A percentile compares a stretch with the other conserved stretches of the same genome.
Evolutionary conservation across 208 protist species (phyloP).

Genomic region (Wallacemonas sp.): DNA sequence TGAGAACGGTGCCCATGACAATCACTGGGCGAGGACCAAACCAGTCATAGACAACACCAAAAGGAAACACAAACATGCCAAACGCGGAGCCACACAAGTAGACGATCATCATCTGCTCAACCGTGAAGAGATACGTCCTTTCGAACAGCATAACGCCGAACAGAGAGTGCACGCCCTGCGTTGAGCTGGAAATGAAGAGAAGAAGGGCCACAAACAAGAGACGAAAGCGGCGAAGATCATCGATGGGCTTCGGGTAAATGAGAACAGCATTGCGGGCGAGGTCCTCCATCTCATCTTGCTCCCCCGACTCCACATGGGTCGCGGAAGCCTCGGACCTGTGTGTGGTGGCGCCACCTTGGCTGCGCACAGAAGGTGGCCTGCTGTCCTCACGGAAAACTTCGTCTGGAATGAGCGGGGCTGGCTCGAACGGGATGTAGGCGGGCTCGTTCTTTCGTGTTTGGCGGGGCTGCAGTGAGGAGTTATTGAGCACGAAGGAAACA

Average conservation of each 20-base stretch:
- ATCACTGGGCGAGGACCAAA: slow-evolving; percentile 25
- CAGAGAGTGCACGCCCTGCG: slow-evolving; percentile 27
- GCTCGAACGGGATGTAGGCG: not conserved
- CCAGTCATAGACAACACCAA: slow-evolving; percentile 42
- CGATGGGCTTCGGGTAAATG: slow-evolving; percentile 32
- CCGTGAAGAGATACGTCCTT: slow-evolving; percentile 17
- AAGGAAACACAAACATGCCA: slow-evolving; percentile 29
- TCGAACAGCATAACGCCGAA: slow-evolving; percentile 33
- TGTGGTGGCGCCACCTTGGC: not conserved
- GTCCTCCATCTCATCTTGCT: not conserved
- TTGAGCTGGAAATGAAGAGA: slow-evolving; percentile 27
- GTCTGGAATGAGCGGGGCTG: not conserved
- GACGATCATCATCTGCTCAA: slow-evolving; percentile 20
- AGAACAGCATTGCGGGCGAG: slow-evolving; percentile 15
- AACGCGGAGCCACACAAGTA: slow-evolving; percentile 25
- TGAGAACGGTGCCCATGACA: slow-evolving; percentile 11
- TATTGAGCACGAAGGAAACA: slow-evolving; percentile 1
- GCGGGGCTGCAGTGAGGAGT: not conserved
- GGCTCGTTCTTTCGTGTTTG: not conserved
- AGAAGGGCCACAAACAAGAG: slow-evolving; percentile 30
- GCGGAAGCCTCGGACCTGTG: not conserved
- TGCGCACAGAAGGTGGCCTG: too few relatives aligned
- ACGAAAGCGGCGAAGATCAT: slow-evolving; percentile 35
- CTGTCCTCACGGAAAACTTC: not conserved
- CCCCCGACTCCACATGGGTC: not conserved